phyloP scores from a whole-genome alignment of 2,329 filamentous ascomycete genomes.

The Diaporthe sp. region DNA sequence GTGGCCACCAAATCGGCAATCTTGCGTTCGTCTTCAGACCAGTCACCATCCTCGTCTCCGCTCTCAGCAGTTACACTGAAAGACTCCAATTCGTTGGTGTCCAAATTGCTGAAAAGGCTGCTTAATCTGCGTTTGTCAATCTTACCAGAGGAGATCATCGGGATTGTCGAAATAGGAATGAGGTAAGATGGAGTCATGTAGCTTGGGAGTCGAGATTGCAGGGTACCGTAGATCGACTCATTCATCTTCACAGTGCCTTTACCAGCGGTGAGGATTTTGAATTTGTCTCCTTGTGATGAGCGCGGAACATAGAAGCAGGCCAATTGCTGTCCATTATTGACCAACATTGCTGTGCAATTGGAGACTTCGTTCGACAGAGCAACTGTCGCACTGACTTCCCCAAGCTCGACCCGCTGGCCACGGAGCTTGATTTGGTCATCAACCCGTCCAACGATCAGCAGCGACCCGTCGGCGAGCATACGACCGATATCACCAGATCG shows the following conservation, averaged over 20 bases:
- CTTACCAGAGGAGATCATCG: conserved; percentile 82
- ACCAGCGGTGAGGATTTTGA: conserved; percentile 56
- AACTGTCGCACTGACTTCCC: conserved; percentile 78
- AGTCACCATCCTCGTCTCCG: conserved; percentile 55
- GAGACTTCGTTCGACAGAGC: conserved; percentile 64
- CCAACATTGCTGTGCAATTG: conserved; percentile 76
- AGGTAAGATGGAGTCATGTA: conserved; percentile 88
- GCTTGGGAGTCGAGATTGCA: conserved; percentile 71
- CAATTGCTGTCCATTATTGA: conserved; percentile 65
- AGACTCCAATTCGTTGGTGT: conserved; percentile 57
- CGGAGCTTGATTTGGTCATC: conserved; percentile 88
- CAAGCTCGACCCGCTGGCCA: conserved; percentile 84
- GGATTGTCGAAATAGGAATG: conserved; percentile 78
- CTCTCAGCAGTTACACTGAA: conserved; percentile 43
- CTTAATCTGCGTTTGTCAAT: conserved; percentile 72
- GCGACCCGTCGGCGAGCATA: conserved; percentile 81
- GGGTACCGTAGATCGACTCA: conserved; percentile 64
- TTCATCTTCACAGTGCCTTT: conserved; percentile 51
- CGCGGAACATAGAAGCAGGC: conserved; percentile 77
- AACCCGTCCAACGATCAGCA: conserved; percentile 79
- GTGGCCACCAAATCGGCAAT: conserved; percentile 70
- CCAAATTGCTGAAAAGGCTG: conserved; percentile 61
- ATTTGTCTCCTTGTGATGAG: conserved; percentile 45
- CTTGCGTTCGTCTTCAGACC: conserved; percentile 68
- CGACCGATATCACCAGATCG: conserved; percentile 86